A percentile compares a stretch with the other conserved stretches of the same genome.
Conservation (phyloP, 23 red algal species). For the Chondrus crispus region DNA sequence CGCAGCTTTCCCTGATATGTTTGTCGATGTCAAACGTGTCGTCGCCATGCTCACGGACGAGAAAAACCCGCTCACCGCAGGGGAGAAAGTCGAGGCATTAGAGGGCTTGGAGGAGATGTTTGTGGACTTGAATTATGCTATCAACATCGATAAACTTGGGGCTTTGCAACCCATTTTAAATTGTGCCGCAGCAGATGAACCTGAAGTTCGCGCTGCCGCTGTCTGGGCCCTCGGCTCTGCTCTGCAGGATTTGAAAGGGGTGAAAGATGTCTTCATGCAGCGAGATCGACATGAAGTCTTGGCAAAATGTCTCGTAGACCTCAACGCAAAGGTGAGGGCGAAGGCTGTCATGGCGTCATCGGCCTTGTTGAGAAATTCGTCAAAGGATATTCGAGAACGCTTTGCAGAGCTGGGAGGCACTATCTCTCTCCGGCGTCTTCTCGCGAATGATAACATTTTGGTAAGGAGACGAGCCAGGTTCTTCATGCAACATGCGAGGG, state of each 20-base stretch:
- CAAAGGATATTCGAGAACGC: background rate
- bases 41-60: conserved; percentile 6
- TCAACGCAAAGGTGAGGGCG: conserved; percentile 16
- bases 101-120: conserved; percentile 66
- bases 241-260: conserved; percentile 53
- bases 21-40: conserved; percentile 53
- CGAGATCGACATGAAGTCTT: conserved; percentile 28
- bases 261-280: conserved; percentile 52
- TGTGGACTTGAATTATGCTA: conserved; percentile 68
- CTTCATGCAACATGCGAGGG: conserved; percentile 53
- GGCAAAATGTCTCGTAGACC: conserved; percentile 26
- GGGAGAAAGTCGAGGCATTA: conserved; percentile 31
- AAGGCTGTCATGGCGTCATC: conserved; percentile 68
- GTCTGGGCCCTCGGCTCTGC: conserved; percentile 73
- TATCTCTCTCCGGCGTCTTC: background rate
- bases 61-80: background rate
- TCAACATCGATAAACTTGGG: conserved; percentile 71
- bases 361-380: conserved; percentile 46
- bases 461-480: conserved; percentile 51
- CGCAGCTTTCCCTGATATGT: conserved; percentile 57
- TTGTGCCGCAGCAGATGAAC: background rate
- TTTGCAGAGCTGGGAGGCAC: conserved; percentile 25
- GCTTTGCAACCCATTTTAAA: conserved; percentile 60
- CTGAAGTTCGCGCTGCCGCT: conserved; percentile 52
- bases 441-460: background rate